phyloP scores from a whole-genome alignment of 306 rosid genomes.

The Inga oerstediana region DNA sequence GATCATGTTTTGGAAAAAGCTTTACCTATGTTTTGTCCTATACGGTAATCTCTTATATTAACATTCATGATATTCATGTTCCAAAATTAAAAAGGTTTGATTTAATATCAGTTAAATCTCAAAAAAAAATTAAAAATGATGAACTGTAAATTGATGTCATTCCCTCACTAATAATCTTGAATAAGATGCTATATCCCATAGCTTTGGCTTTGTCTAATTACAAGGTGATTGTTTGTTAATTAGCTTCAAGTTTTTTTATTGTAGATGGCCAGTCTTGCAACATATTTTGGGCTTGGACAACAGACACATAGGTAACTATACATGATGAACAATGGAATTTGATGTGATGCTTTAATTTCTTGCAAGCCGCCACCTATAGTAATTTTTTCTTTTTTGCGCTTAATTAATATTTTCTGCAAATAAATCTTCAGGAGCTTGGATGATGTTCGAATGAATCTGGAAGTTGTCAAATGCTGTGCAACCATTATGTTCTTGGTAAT shows the following conservation, averaged over 20 bases:
- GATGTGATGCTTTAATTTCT: not conserved
- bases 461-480: slow-evolving; percentile 87
- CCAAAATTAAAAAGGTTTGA: no score
- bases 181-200: not conserved
- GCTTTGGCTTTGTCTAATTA: not conserved
- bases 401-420: not conserved
- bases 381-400: not conserved
- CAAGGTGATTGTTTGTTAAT: no score
- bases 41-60: no score
- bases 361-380: not conserved
- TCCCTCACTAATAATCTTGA: no score
- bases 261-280: slow-evolving; percentile 89
- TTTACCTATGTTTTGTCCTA: no score
- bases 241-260: not conserved
- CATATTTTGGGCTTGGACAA: slow-evolving; percentile 91
- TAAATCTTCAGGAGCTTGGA: slow-evolving; percentile 81
- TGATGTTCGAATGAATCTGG: slow-evolving; percentile 98
- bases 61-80: no score
- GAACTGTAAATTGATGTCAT: no score
- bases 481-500: slow-evolving; percentile 91
- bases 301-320: slow-evolving; percentile 80
- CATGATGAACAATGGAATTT: not conserved
- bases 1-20: no score
- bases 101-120: no score
- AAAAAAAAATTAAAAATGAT: no score